Base-by-base conservation (phyloP, 768 basidiomycete genomes). In the Termitomyces sp. region DNA sequence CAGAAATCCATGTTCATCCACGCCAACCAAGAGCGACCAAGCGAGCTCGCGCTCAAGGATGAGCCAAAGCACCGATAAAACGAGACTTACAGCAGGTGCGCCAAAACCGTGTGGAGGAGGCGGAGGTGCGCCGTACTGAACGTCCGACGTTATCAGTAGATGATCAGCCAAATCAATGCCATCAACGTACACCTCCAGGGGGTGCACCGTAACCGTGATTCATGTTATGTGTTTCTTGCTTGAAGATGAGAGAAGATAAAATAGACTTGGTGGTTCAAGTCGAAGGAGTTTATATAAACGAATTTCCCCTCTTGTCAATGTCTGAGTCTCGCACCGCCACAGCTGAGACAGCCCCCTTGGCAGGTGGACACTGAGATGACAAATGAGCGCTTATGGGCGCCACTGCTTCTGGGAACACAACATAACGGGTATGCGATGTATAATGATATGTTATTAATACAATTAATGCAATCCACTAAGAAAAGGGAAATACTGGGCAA, bases 71-170 rank as follows among this genome's bases (percentile, higher is more conserved):
- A 28, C 15, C 15, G 20, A 38, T 36, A 24, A 35, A 6, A 15
- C 20, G 7, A 24, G 7, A 38, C 33, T 57, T 55, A 59, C 56
- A 44, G 46, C n/a, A 16, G 65, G 65, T 56, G 63, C 60, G 42
- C 69, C 69, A 58, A 71, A 72, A 44, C 68, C 40, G n/a, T 55
- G 54, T 55, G 55, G 65, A 55, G 65, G 68, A 28, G 67, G 70
- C 20, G 69, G 63, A n/a, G 67, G 67, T 51, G 67, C 63, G 22
- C 65, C 65, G 45, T 69, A 66, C 59, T 60, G 16, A 36, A 46
- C 28, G 28, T 28, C 28, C 28, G n/a, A 28, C 13, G n/a, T 58
- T 42, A 55, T 52, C 59, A 57, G 24, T 55, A 1, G 35, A 52
- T 20, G 18, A 59, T 55, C 28, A 51, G 40, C 58, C 33, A 24